Evolutionary conservation across 2,329 filamentous ascomycete genomes (phyloP), one percentile per base, ranked within the genome.

Genomic region (Xylariaceae sp.): DNA sequence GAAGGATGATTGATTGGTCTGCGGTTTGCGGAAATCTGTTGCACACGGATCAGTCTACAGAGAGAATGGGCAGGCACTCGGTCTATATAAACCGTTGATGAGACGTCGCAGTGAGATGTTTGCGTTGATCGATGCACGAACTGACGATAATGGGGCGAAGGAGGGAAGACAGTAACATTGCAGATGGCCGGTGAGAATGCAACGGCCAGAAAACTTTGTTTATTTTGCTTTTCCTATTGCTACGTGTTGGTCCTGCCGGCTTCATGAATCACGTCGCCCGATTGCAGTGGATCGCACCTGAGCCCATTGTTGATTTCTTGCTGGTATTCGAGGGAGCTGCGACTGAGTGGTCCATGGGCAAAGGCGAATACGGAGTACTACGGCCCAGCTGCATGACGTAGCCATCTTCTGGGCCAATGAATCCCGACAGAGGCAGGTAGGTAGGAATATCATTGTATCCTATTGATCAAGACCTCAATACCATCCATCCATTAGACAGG

Each of bases 71-170:
- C 23, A 34, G 18, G 30, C 57, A 60, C 59, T 55, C 18, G 35
- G 59, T 57, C 57, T 56, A 62, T 30, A 30, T 30, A 30, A 30
- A 30, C 23, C 23, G 23, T 30, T 30, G 11, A 9, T 13, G 37
- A 59, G 61, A 53, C 55, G 45, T 54, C 58, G 59, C 58, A 49
- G 11, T 41, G 55, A 63, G 61, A 59, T 57, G 59, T 61, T 59
- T 41, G 37, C 51, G 53, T 45, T 56, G 53, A 59, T 61, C 50
- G 55, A 64, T 63, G 63, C 58, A 61, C 34, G 23, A 56, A 54
- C 51, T 60, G 61, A 61, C 61, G 34, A 41, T 7, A 30, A 11
- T 41, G 37, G 23, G 23, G 17, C 10, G 55, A 45, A 34, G 58
- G 47, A 49, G 15, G 15, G 8, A 17, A 51, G 23, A 50, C n/a